Evolutionary conservation across 2,329 filamentous ascomycete species (phyloP), one percentile per base, ranked within the genome.

Genomic region (Gliomastix tumulicola): DNA sequence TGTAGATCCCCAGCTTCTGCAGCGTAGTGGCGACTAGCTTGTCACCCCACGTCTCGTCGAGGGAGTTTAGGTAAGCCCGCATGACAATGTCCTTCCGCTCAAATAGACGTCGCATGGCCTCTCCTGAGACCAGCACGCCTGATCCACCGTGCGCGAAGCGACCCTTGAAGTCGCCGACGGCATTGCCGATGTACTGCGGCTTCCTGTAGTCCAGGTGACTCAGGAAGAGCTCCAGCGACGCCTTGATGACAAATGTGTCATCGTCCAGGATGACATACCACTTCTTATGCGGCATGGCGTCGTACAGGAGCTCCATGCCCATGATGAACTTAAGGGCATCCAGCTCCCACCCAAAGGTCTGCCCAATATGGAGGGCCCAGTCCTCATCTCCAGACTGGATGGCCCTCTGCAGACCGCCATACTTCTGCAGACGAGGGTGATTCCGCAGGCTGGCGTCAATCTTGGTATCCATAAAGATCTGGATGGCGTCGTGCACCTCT

Each of bases 181-280:
- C 68, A 40, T 77, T 77, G 25, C 74, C 74, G 17, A 78, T 49
- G 47, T 76, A 76, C 30, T 69, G 60, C 12, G 68, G 63, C 35
- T 57, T 53, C 6, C 55, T 45, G 3, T 65, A 59, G 49, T 76
- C 60, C 40, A 77, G 53, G 38, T 73, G 70, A 15, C 60, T 59
- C 12, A 77, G 57, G 11, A 77, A 52, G 3, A 66, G 51, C 30
- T 58, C 54, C 20, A 77, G 51, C 11, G 72, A 71, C 4, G 65
- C 59, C 35, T 63, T 63, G 31, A 76, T 59, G 31, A 77, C 49
- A 47, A 68, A 77, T 1, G 71, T 77, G 48, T 78, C 73, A 50
- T 77, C 74, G 51, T 77, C 73, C 12, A 74, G 52, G 43, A 77
- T 66, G 42, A 76, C 51, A 47, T 76, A 77, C 74, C 74, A 77